These are phyloP conservation scores for Rhodamnia argentea DNA, from an alignment of 345 rosid species.

Conservation along the genomic window DNA sequence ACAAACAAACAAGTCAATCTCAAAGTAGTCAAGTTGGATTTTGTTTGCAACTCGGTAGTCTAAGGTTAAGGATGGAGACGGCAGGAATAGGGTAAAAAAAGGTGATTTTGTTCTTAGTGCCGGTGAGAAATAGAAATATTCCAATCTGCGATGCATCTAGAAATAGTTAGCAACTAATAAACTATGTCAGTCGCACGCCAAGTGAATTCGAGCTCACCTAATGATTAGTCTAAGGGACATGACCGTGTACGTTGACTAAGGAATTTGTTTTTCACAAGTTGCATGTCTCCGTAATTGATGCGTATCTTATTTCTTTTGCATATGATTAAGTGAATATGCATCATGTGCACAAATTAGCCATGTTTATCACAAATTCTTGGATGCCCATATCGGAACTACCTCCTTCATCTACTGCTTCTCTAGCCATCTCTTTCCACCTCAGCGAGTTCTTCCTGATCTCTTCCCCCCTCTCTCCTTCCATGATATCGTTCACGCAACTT, in stretches of 20 bases:
- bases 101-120: not conserved
- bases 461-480: slow-evolving; percentile 30
- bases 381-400: slow-evolving; percentile 46
- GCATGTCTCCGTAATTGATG: not conserved
- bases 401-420: slow-evolving; percentile 30
- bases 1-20: not conserved
- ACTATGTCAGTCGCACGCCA: not conserved
- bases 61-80: not conserved
- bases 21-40: not conserved
- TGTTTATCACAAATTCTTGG: slow-evolving; percentile 18
- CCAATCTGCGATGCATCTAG: not conserved
- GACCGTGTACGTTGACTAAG: not conserved
- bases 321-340: not conserved
- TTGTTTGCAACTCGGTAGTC: not conserved
- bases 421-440: slow-evolving; percentile 41
- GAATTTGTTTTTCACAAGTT: not conserved
- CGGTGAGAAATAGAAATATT: not conserved
- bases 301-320: not conserved
- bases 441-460: slow-evolving; percentile 27
- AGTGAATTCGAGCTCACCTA: not conserved
- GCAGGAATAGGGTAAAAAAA: not conserved
- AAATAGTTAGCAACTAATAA: not conserved
- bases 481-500: slow-evolving; percentile 34
- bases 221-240: not conserved
- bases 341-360: not conserved